Evolutionary conservation across 208 protist genomes (phyloP).

Genomic region (Trypanosoma mega): DNA sequence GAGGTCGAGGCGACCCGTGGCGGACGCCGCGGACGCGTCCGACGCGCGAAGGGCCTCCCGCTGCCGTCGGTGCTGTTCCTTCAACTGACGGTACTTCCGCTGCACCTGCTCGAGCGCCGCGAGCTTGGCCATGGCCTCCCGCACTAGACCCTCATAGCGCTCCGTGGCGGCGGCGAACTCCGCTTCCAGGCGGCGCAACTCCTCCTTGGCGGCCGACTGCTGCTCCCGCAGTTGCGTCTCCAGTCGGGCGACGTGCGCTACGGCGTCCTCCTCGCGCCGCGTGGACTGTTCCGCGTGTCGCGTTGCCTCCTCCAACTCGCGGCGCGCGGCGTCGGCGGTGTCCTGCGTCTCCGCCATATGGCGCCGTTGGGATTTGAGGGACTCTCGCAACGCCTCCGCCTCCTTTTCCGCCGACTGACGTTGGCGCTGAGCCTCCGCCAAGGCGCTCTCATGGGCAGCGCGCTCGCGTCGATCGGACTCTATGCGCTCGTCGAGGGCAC

Average conservation of each 20-base stretch:
- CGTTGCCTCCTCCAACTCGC: conserved; percentile 28
- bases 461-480: too few species aligned
- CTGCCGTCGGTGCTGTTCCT: conserved; percentile 33
- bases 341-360: conserved; percentile 1
- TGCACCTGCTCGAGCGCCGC: conserved; percentile 56
- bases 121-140: conserved; percentile 61
- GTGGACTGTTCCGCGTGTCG: conserved; percentile 27
- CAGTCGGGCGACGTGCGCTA: conserved; percentile 21
- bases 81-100: conserved; percentile 73
- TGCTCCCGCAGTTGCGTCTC: conserved; percentile 40
- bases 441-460: too few species aligned
- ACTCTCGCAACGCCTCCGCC: too few species aligned
- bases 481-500: conserved; percentile 18
- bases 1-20: conserved; percentile 1
- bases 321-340: conserved; percentile 23
- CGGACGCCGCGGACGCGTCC: neutral
- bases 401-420: too few species aligned
- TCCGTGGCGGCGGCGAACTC: conserved; percentile 62
- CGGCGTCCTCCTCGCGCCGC: conserved; percentile 22
- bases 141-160: conserved; percentile 67
- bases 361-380: too few species aligned
- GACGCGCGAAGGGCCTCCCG: neutral
- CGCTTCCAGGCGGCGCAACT: conserved; percentile 56
- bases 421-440: too few species aligned
- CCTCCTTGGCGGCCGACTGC: conserved; percentile 41